A percentile compares a stretch with the other conserved stretches of the same genome.
These are phyloP conservation scores for Boletus reticuloceps DNA, from an alignment of 768 basidiomycete genomes.

Conservation along the genomic window DNA sequence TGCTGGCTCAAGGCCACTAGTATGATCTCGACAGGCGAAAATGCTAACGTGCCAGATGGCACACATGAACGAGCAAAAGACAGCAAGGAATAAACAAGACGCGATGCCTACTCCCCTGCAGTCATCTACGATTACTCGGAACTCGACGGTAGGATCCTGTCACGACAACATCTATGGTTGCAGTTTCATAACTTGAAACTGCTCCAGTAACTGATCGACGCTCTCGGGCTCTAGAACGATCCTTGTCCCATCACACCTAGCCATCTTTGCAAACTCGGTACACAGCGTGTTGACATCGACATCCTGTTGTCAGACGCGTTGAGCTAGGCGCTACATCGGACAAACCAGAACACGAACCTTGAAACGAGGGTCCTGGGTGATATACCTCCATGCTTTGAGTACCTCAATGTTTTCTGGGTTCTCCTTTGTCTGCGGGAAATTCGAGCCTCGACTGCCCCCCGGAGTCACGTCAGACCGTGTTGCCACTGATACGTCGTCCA, in stretches of 20 bases:
- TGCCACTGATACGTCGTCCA: too few relatives aligned
- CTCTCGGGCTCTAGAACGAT: constrained; percentile 64
- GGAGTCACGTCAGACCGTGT: constrained; percentile 33
- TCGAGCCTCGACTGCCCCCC: constrained; percentile 60
- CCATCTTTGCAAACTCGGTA: constrained; percentile 75
- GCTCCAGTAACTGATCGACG: constrained; percentile 43
- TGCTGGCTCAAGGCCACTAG: too few relatives aligned
- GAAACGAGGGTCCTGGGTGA: constrained; percentile 71
- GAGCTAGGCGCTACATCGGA: background rate
- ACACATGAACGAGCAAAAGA: constrained; percentile 15
- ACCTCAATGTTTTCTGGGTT: constrained; percentile 77
- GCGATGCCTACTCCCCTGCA: background rate
- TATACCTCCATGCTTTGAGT: constrained; percentile 73
- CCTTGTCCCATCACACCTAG: constrained; percentile 80
- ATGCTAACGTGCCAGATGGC: constrained; percentile 5
- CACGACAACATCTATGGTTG: constrained; percentile 6
- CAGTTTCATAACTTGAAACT: constrained; percentile 28
- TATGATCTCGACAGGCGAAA: too few relatives aligned
- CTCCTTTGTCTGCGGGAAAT: constrained; percentile 63
- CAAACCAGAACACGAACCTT: constrained; percentile 48
- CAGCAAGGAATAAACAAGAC: constrained; percentile 18
- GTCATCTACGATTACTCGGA: background rate
- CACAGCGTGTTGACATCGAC: constrained; percentile 79
- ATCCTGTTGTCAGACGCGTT: constrained; percentile 42
- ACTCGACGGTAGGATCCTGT: constrained; percentile 10